phyloP scores from a whole-genome alignment of 2,329 filamentous ascomycete genomes.

The Parastagonospora avenae region DNA sequence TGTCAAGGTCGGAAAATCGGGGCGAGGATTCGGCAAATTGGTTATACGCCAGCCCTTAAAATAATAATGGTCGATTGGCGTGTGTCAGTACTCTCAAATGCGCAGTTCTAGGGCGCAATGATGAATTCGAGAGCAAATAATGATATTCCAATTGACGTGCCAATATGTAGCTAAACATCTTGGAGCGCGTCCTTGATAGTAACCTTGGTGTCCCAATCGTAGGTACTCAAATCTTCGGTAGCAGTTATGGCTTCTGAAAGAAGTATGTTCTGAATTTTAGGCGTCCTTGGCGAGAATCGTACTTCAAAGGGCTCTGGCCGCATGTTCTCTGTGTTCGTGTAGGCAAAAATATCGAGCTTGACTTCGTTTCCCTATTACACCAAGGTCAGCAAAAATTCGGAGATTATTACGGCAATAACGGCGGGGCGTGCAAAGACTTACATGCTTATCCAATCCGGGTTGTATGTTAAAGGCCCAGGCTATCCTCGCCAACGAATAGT shows the following conservation, averaged over 20 bases:
- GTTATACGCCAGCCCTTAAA: no score
- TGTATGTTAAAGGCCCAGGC: neutral
- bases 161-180: neutral
- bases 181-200: conserved; percentile 1
- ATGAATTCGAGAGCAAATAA: no score
- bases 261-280: conserved; percentile 1
- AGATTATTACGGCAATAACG: no score
- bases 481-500: neutral
- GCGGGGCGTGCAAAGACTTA: neutral
- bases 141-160: no score
- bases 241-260: conserved; percentile 1
- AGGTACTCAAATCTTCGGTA: conserved; percentile 2
- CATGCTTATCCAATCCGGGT: neutral
- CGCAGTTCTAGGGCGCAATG: no score
- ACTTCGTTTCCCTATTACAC: conserved; percentile 4
- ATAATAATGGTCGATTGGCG: no score
- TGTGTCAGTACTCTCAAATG: no score
- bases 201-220: conserved; percentile 7
- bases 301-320: conserved; percentile 7
- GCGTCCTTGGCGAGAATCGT: conserved; percentile 1
- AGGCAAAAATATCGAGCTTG: conserved; percentile 8
- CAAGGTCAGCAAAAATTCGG: neutral
- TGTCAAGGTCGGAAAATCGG: no score
- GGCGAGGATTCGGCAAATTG: no score
- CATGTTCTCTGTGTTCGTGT: conserved; percentile 9